Percentiles rank a stretch among this genome's conserved stretches.
Evolutionary conservation across 352 stramenopile genomes (phyloP).

Genomic region (Albugo candida): DNA sequence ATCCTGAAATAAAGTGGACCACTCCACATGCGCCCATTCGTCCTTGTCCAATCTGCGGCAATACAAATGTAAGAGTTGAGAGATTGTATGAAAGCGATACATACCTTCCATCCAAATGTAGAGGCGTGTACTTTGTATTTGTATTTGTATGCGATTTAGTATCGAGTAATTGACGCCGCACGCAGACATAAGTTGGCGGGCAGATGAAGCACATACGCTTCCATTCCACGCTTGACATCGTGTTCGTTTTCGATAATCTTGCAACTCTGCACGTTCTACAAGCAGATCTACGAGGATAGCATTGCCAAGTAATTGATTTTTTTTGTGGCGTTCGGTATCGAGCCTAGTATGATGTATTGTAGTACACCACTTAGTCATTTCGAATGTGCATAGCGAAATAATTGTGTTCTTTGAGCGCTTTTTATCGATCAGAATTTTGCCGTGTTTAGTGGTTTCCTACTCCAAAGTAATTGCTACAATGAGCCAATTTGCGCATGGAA

Average conservation of each 20-base stretch:
- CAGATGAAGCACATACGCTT: conserved; percentile 36
- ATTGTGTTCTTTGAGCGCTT: no score
- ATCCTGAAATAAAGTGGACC: conserved; percentile 55
- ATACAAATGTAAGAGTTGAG: background rate
- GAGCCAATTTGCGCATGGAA: conserved; percentile 68
- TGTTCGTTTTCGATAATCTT: no score
- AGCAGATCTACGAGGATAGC: no score
- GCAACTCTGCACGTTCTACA: no score
- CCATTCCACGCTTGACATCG: conserved; percentile 10
- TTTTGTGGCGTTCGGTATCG: no score
- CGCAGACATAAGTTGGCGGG: conserved; percentile 43
- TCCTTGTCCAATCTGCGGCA: conserved; percentile 29
- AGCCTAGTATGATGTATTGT: no score
- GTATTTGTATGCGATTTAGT: background rate
- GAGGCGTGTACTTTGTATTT: background rate
- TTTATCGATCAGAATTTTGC: no score
- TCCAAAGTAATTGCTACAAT: conserved; percentile 18
- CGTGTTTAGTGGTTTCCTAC: background rate
- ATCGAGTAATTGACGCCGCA: conserved; percentile 17
- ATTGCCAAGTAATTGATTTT: no score
- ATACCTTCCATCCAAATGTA: background rate
- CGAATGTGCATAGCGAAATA: no score
- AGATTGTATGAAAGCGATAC: background rate
- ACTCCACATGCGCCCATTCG: conserved; percentile 44
- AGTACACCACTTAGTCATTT: no score